Percentiles rank a stretch among this genome's conserved stretches.
phyloP scores from a whole-genome alignment of 176 grass and related monocot genomes.

The Echinochloa phyllopogon region DNA sequence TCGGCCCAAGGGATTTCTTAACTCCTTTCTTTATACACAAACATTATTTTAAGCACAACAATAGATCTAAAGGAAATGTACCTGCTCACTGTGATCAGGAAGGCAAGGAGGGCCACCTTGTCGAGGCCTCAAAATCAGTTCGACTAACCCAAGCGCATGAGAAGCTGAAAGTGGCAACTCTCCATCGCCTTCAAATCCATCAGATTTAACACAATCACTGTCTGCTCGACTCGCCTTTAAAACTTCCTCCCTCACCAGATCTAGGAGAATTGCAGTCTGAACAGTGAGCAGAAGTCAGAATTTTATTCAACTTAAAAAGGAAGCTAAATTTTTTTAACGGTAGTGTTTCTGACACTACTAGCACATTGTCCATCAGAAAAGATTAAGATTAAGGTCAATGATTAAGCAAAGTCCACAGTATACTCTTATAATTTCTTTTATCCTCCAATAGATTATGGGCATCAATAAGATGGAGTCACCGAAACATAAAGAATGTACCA shows the following conservation, averaged over 20 bases:
- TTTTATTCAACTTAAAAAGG: slow-evolving; percentile 25
- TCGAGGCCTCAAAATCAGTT: slow-evolving; percentile 72
- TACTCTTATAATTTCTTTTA: background rate
- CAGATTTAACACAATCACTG: slow-evolving; percentile 34
- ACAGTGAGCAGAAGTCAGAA: slow-evolving; percentile 38
- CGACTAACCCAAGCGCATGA: slow-evolving; percentile 63
- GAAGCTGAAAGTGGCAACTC: slow-evolving; percentile 49
- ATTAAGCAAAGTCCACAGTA: background rate
- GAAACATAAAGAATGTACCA: background rate
- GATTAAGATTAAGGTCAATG: background rate
- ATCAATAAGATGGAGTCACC: slow-evolving; percentile 3
- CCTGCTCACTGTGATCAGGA: slow-evolving; percentile 75
- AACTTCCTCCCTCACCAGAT: slow-evolving; percentile 74
- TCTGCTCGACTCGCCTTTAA: slow-evolving; percentile 40
- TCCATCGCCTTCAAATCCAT: slow-evolving; percentile 24
- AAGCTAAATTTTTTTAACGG: background rate
- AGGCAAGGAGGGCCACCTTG: slow-evolving; percentile 80
- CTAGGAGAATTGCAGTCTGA: slow-evolving; percentile 88
- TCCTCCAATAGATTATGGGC: slow-evolving; percentile 20
- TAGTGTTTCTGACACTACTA: background rate
- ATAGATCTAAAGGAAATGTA: slow-evolving; percentile 44
- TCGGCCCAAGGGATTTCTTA: background rate
- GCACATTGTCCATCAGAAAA: slow-evolving; percentile 14
- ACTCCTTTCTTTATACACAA: background rate
- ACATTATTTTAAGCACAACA: background rate